Evolutionary conservation across 345 rosid genomes (phyloP), one percentile per base, ranked within the genome.

Genomic region (Stellera chamaejasme): DNA sequence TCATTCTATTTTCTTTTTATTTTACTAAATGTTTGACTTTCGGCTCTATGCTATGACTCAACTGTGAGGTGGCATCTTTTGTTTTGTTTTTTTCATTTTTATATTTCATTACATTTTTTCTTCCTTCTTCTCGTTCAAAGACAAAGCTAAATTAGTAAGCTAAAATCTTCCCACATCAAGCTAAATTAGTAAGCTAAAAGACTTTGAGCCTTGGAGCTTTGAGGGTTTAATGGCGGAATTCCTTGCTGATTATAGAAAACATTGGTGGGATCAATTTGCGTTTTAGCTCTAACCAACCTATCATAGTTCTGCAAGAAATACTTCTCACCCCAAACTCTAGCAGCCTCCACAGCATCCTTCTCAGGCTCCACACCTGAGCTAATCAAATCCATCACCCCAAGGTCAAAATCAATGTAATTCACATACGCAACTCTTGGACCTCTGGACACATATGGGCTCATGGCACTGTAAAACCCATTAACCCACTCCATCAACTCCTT

Each of bases 371-470:
- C 23, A 5, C 51, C 13, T 2, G 12, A 15, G 16, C 49, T 19
- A 13, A 59, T 52, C 25, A 52, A 47, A 54, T 60, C 57, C 61
- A 56, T 59, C 52, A 65, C 66, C 1, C 87, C 90, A 43, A 79
- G 58, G 45, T 81, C 90, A 48, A 79, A 55, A 65, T 81, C 90
- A 55, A 75, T 61, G 64, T 84, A 84, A 41, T 84, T 84, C 9
- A 81, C 50, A 58, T 76, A 84, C 23, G 84, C 84, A 2, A 62
- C 79, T 62, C 91, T 75, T 0, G 91, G 87, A 15, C 65, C 62
- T 23, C 57, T n/a, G 12, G 81, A 75, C 28, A 81, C 85, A 44
- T 72, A 72, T 2, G 77, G 76, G 5, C 77, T 59, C 81, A 77
- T 81, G 12, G 65, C 65, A 23, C 58, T 27, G 54, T 80, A 73